phyloP scores from a whole-genome alignment of 1,284 basidiomycete species.

The Fomes fomentarius region DNA sequence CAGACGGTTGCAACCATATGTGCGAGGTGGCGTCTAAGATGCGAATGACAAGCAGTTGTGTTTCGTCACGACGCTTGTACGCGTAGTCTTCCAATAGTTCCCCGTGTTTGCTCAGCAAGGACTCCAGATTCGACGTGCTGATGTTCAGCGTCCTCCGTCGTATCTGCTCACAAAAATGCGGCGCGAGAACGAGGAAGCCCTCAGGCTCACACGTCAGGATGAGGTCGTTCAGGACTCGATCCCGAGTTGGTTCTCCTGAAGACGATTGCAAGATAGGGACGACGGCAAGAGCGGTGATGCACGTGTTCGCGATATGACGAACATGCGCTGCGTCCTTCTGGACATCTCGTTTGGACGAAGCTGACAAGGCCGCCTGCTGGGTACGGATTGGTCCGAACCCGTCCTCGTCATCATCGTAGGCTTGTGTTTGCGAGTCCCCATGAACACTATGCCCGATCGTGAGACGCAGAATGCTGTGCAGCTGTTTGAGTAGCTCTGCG shows the following conservation, averaged over 20 bases:
- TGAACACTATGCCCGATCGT: conserved; percentile 31
- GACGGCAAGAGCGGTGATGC: conserved; percentile 56
- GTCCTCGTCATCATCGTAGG: conserved; percentile 50
- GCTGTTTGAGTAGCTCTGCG: conserved; percentile 35
- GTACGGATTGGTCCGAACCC: conserved; percentile 67
- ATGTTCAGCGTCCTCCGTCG: conserved; percentile 59
- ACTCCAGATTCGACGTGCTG: conserved; percentile 50
- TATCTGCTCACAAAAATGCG: conserved; percentile 59
- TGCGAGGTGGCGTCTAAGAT: conserved; percentile 69
- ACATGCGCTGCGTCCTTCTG: conserved; percentile 32
- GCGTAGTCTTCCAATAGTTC: conserved; percentile 59
- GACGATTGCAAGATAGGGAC: conserved; percentile 64
- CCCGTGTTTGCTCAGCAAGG: conserved; percentile 59
- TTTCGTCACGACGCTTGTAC: conserved; percentile 56
- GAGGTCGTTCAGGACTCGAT: conserved; percentile 65
- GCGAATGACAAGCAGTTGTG: conserved; percentile 59
- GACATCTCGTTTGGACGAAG: conserved; percentile 28
- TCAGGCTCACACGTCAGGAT: conserved; percentile 54
- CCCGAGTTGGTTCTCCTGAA: conserved; percentile 59
- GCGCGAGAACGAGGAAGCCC: conserved; percentile 60
- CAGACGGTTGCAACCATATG: conserved; percentile 59
- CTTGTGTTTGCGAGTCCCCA: background rate
- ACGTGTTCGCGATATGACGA: conserved; percentile 46
- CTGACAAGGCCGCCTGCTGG: conserved; percentile 31
- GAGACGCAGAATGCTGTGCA: conserved; percentile 48